Evolutionary conservation across 768 basidiomycete species (phyloP).

Genomic region (Lentinus tigrinus): DNA sequence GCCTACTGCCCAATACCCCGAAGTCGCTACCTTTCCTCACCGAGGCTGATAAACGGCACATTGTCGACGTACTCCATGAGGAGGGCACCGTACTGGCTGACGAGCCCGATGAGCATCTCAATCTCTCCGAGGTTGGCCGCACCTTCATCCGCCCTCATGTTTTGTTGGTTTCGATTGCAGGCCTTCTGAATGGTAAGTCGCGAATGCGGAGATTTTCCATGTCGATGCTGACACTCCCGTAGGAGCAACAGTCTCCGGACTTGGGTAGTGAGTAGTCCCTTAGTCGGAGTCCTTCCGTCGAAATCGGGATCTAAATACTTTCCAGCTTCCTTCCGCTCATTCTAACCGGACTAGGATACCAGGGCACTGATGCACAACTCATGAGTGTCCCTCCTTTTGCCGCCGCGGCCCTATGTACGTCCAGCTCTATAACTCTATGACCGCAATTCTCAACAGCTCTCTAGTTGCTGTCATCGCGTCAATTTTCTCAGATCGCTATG

Average conservation of each 20-base stretch:
- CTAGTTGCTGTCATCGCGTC: constrained; percentile 40
- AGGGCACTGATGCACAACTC: constrained; percentile 28
- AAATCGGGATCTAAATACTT: not conserved
- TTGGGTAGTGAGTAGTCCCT: constrained; percentile 26
- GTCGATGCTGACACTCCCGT: not conserved
- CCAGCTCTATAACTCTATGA: not conserved
- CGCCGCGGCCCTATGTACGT: constrained; percentile 25
- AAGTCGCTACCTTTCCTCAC: constrained; percentile 4
- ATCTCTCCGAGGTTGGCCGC: constrained; percentile 1
- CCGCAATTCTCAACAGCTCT: not conserved
- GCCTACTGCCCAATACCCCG: constrained; percentile 39
- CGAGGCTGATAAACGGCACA: not conserved
- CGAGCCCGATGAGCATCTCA: constrained; percentile 10
- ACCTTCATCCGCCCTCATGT: constrained; percentile 14
- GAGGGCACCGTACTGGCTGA: constrained; percentile 8
- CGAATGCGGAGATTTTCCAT: not conserved
- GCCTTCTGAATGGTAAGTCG: constrained; percentile 42
- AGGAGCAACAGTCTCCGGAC: constrained; percentile 22
- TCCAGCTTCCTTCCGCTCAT: constrained; percentile 27
- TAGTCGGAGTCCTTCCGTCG: not conserved
- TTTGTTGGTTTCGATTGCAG: constrained; percentile 7
- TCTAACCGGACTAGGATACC: constrained; percentile 29
- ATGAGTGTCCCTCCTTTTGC: constrained; percentile 35
- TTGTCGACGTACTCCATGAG: not conserved
- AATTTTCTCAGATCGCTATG: constrained; percentile 52